Conservation (phyloP, 306 rosid genomes). For the Dryas alaskensis region DNA sequence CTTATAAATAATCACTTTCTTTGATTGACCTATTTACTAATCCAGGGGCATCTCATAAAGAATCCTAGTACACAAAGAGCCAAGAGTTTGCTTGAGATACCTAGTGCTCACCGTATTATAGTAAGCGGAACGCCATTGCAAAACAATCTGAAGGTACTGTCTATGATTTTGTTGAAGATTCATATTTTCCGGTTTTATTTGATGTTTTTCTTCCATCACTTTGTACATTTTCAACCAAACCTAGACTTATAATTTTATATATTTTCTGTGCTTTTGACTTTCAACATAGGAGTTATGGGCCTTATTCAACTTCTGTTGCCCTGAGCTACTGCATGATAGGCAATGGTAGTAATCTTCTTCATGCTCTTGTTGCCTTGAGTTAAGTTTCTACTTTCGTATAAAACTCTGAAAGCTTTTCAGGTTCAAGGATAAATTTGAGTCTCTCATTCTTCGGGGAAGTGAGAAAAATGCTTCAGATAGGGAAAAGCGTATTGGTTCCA, state of each 20-base stretch:
- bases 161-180: background rate
- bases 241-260: slow-evolving; percentile 7
- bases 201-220: background rate
- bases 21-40: slow-evolving; percentile 27
- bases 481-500: slow-evolving; percentile 64
- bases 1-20: background rate
- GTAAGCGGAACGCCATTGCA: slow-evolving; percentile 93
- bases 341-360: slow-evolving; percentile 52
- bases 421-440: slow-evolving; percentile 72
- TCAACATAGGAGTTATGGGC: slow-evolving; percentile 86
- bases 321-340: slow-evolving; percentile 81
- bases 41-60: slow-evolving; percentile 90
- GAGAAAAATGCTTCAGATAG: slow-evolving; percentile 79
- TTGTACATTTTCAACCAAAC: slow-evolving; percentile 16
- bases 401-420: slow-evolving; percentile 42
- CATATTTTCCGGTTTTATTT: background rate
- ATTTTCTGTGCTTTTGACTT: slow-evolving; percentile 9
- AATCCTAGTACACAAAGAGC: slow-evolving; percentile 96
- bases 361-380: slow-evolving; percentile 15
- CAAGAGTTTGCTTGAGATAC: slow-evolving; percentile 89
- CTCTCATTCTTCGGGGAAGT: slow-evolving; percentile 79
- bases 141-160: slow-evolving; percentile 81
- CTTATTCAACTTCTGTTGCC: slow-evolving; percentile 85
- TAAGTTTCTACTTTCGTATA: slow-evolving; percentile 24
- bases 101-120: slow-evolving; percentile 75